phyloP scores from a whole-genome alignment of 768 basidiomycete genomes.

The Coprinellus micaceus region DNA sequence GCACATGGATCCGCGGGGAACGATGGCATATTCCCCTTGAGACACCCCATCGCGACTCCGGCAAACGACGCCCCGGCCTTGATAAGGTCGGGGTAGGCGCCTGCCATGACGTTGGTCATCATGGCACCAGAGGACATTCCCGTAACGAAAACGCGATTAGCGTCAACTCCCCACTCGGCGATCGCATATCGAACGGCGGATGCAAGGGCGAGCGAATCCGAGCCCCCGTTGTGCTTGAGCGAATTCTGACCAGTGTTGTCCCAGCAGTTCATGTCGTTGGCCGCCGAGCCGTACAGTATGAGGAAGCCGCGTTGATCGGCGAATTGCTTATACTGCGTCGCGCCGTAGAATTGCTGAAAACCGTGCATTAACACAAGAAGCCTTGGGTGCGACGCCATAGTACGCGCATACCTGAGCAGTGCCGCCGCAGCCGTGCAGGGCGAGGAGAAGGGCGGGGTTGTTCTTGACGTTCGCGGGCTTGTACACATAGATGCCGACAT shows the following conservation, averaged over 20 bases:
- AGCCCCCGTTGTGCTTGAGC: constrained; percentile 51
- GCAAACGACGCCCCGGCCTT: constrained; percentile 45
- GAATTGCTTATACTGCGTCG: constrained; percentile 45
- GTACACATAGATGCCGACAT: constrained; percentile 45
- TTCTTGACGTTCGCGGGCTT: constrained; percentile 33
- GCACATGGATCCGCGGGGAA: constrained; percentile 47
- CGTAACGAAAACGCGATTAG: constrained; percentile 46
- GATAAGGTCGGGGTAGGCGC: constrained; percentile 55
- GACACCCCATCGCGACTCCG: constrained; percentile 55
- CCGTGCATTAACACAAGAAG: not conserved
- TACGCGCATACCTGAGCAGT: constrained; percentile 35
- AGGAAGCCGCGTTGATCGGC: constrained; percentile 50
- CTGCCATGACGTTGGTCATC: constrained; percentile 57
- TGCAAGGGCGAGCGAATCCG: constrained; percentile 51
- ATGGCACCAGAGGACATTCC: constrained; percentile 54
- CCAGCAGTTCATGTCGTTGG: constrained; percentile 45
- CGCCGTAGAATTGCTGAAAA: constrained; percentile 36
- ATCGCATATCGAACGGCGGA: constrained; percentile 45
- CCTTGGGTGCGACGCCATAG: not conserved
- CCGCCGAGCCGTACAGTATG: constrained; percentile 46
- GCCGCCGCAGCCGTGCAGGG: constrained; percentile 51
- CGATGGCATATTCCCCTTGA: constrained; percentile 34
- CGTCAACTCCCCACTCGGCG: constrained; percentile 41
- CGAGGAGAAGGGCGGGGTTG: constrained; percentile 45
- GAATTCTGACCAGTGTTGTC: constrained; percentile 47